Evolutionary conservation across 331 rosid genomes (phyloP), one percentile per base, ranked within the genome.

Genomic region (Ulmus americana): DNA sequence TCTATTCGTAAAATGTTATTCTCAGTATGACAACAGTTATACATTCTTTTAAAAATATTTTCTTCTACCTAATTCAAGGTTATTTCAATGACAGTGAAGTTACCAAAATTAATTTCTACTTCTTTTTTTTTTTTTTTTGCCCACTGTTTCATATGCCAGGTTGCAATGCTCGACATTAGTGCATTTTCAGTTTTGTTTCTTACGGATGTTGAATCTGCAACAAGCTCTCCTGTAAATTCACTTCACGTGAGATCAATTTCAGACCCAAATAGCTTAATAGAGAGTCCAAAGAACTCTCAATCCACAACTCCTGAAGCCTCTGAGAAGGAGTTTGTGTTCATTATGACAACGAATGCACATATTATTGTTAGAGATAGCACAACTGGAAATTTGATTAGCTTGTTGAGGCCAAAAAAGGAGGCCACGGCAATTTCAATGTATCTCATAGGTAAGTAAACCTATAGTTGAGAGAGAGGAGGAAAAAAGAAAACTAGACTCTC

Each of bases 111-210:
- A 67, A 64, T 68, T 72, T 70, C 39, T 65, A 67, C 64, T 46
- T 39, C 62, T 61, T 42, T 10, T 67, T 57, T 61, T 48, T 61
- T 42, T 10, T 67, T 57, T 61, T 48, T 7, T 43, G 65, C 13
- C 43, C 62, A 66, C 45, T 67, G 65, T 67, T 74, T 59, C 67
- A 16, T 63, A 81, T 72, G 66, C 67, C 95, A 91, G 97, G 96
- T 91, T 55, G 90, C 95, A 45, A 55, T 88, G 90, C 74, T 91
- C 75, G 90, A 86, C 81, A 64, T 77, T 63, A 67, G 69, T 63
- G 51, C 87, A 51, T 64, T 82, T 18, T 84, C 96, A 72, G 72
- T 88, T 76, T 64, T 88, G 72, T 79, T 84, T 84, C 76, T 88
- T 66, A 79, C 80, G 5, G 86, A 83, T 40, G 63, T 75, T 50